These are phyloP conservation scores for Agroathelia rolfsii DNA, from an alignment of 1,284 basidiomycete species.

Conservation along the genomic window DNA sequence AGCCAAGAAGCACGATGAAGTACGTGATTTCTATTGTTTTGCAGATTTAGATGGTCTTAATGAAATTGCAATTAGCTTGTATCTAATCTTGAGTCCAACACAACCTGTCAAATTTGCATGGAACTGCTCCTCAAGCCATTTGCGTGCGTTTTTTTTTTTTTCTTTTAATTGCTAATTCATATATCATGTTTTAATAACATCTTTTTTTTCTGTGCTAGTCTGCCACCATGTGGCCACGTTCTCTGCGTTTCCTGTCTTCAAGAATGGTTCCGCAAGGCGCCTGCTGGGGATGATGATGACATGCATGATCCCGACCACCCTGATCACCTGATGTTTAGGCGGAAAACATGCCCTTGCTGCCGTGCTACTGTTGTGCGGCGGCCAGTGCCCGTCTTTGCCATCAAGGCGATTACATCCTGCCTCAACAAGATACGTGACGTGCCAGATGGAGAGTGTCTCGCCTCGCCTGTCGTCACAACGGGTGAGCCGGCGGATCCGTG, in stretches of 20 bases:
- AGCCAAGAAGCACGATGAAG: constrained; percentile 45
- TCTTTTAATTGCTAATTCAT: too few relatives aligned
- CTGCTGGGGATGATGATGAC: constrained; percentile 40
- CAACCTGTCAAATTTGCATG: constrained; percentile 70
- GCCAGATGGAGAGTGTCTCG: constrained; percentile 14
- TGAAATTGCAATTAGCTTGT: constrained; percentile 31
- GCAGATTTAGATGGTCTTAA: constrained; percentile 5
- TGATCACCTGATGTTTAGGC: constrained; percentile 38
- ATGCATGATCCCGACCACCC: constrained; percentile 33
- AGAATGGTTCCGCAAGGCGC: constrained; percentile 65
- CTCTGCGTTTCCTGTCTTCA: constrained; percentile 59
- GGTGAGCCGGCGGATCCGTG: constrained; percentile 49
- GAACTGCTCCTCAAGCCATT: constrained; percentile 54
- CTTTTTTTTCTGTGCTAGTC: constrained; percentile 31
- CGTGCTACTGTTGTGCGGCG: constrained; percentile 44
- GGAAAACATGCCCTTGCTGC: constrained; percentile 65
- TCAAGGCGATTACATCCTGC: constrained; percentile 46
- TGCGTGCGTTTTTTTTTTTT: constrained; percentile 34
- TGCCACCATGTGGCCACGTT: constrained; percentile 66
- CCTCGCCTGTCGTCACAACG: constrained; percentile 19
- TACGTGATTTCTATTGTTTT: too few relatives aligned
- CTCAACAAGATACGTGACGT: constrained; percentile 33
- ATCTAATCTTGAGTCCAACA: constrained; percentile 39
- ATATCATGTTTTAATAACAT: too few relatives aligned
- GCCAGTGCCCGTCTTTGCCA: constrained; percentile 56